phyloP scores from a whole-genome alignment of 2,329 filamentous ascomycete species.

The Ophiostoma ips region DNA sequence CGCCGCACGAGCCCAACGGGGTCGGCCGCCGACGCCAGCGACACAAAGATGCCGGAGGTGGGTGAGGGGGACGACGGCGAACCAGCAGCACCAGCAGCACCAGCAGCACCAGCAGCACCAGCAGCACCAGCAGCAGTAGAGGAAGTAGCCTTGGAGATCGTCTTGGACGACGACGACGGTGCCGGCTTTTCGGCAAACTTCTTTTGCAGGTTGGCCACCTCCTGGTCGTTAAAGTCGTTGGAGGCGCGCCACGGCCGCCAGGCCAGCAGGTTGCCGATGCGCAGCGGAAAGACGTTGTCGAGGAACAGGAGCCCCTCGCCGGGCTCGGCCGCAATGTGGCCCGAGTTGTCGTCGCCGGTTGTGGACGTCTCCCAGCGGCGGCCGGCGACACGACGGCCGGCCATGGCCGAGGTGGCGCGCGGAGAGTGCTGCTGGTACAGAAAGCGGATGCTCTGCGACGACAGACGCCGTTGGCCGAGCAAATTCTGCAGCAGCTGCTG shows the following conservation, averaged over 20 bases:
- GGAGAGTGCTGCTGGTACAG: neutral
- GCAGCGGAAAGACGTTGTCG: conserved; percentile 79
- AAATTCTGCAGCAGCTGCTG: neutral
- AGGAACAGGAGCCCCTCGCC: conserved; percentile 83
- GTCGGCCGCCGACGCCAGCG: conserved; percentile 21
- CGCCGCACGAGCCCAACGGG: conserved; percentile 41
- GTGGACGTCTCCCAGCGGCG: conserved; percentile 29
- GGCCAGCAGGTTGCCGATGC: conserved; percentile 37
- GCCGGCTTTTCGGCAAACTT: conserved; percentile 37
- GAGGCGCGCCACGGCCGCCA: conserved; percentile 31
- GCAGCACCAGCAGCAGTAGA: too few species aligned
- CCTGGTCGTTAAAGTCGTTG: conserved; percentile 21
- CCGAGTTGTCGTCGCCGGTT: conserved; percentile 51
- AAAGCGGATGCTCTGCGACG: neutral
- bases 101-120: too few species aligned
- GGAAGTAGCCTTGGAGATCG: too few species aligned
- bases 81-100: too few species aligned
- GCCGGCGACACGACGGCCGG: neutral
- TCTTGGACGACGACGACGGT: conserved; percentile 1
- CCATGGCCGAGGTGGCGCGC: neutral
- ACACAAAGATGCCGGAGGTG: neutral
- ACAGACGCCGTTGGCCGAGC: too few species aligned
- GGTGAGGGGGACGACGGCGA: neutral
- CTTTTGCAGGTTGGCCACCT: conserved; percentile 36
- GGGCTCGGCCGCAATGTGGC: conserved; percentile 63